Evolutionary conservation across 2,329 filamentous ascomycete genomes (phyloP), one percentile per base, ranked within the genome.

Genomic region (Hypoxylon sp.): DNA sequence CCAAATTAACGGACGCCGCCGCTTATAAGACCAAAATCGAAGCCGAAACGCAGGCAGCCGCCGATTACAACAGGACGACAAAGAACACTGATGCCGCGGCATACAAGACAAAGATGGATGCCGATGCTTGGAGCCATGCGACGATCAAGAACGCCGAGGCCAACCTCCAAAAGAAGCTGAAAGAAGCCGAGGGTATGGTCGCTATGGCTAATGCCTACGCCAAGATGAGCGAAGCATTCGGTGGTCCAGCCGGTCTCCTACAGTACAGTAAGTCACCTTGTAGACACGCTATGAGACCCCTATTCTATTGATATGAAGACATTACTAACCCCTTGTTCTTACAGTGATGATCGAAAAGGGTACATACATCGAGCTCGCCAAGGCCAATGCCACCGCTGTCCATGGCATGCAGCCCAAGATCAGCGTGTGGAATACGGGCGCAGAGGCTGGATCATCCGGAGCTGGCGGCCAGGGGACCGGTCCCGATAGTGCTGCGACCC

Each of bases 391-490:
- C 51, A 79, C 85, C 33, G 93, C 92, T 33, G 88, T 97, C 77
- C 85, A 88, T 57, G 93, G 93, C 26, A 81, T 97, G 72, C 88
- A 94, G 79, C 94, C 94, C 71, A 97, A 97, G 90, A 96, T 97
- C 82, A 94, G 90, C 69, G 90, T 95, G 26, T 97, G 93, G 94
- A 96, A 93, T 78, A 97, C 93, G 8, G 92, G 92, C 47, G 79
- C 81, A 53, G 82, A 86, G 55, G 84, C 78, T 2, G 81, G 80
- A 10, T 77, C 77, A 14, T 39, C 53, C 14, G 81, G 77, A 13
- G 76, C 78, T 11, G 69, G 66, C 19, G 82, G 80, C n/a, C 82
- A 77, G 46, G 81, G 80, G 26, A 79, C 79, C 44, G 78, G 80
- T 46, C 82, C 87, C 61, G 90, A 92, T 65, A 80, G 85, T 8